Base-by-base conservation (phyloP, 495 filamentous ascomycete species). In the Corynascus novoguineensis region DNA sequence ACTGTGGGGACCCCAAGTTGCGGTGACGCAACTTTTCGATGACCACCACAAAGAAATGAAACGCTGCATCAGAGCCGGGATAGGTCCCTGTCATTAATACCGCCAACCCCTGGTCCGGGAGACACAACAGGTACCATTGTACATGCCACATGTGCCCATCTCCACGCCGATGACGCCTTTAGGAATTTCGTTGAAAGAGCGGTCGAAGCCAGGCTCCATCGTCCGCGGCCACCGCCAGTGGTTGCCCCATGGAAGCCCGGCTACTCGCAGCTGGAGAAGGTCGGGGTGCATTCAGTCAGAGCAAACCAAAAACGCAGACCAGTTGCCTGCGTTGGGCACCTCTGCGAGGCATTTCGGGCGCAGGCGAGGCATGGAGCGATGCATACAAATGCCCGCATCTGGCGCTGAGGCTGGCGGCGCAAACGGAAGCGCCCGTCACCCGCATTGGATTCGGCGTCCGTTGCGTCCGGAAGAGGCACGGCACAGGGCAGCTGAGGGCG, bases 21-120 rank as follows among this genome's bases (percentile, higher is more conserved):
- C 68, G 69, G 69, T 72, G 67, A 72, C 69, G 69, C 69, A 72
- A 68, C 55, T 55, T 58, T 64, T 67, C 53, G 60, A 65, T 61
- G 59, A 51, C 49, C 60, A 57, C 58, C 50, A 44, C 61, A 49
- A 54, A 55, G 56, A 66, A 67, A 68, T 67, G 64, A 69, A 68
- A 70, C 65, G 60, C 65, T 56, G 60, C 52, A 60, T 46, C 50
- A 47, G 32, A 25, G 58, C 63, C 53, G 53, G 67, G 59, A 37
- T 45, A 28, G 35, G 34, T 41, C 62, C 67, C 60, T 62, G 64
- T 57, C 57, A 31, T 48, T 51, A 58, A 61, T 58, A 65, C 60
- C 56, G 64, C 62, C 49, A 31, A 38, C 60, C 65, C 67, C 65
- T 63, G 59, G 58, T 58, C 47, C 24, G 46, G 38, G 31, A 50